phyloP scores from a whole-genome alignment of 192 early-diverging fungal genomes.

The Rhizophlyctis rosea region DNA sequence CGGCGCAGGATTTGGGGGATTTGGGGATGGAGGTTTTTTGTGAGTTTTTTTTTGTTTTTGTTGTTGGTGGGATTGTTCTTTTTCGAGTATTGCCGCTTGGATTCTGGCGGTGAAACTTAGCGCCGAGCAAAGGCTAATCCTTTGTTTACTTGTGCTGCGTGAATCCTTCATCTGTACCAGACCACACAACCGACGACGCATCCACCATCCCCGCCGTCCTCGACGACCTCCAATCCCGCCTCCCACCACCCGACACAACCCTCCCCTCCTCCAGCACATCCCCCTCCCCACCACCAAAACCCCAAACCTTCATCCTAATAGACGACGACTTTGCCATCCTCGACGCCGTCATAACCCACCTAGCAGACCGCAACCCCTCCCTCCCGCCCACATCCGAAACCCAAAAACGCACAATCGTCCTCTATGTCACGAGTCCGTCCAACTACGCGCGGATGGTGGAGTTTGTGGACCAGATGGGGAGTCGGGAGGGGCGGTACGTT shows the following conservation, averaged over 20 bases:
- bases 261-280: slow-evolving; percentile 13
- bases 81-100: too few species aligned
- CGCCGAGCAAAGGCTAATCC: too few species aligned
- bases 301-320: slow-evolving; percentile 13
- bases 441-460: slow-evolving; percentile 32
- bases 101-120: too few species aligned
- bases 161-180: background rate
- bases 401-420: too few species aligned
- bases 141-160: background rate
- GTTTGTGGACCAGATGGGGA: slow-evolving; percentile 18
- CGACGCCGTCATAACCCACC: slow-evolving; percentile 27
- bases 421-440: slow-evolving; percentile 25
- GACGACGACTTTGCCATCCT: slow-evolving; percentile 32
- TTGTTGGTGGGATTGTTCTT: background rate
- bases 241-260: too few species aligned
- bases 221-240: too few species aligned
- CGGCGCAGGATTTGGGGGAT: slow-evolving; percentile 24
- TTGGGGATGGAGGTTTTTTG: slow-evolving; percentile 31
- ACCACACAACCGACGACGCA: slow-evolving; percentile 23
- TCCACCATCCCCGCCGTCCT: slow-evolving; percentile 16
- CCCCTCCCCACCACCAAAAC: background rate
- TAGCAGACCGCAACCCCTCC: slow-evolving; percentile 7
- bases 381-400: too few species aligned
- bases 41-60: background rate
- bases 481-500: slow-evolving; percentile 19